Evolutionary conservation across 1,139 yeast species (phyloP), one percentile per base, ranked within the genome.

Genomic region (Arxiozyma telluris): DNA sequence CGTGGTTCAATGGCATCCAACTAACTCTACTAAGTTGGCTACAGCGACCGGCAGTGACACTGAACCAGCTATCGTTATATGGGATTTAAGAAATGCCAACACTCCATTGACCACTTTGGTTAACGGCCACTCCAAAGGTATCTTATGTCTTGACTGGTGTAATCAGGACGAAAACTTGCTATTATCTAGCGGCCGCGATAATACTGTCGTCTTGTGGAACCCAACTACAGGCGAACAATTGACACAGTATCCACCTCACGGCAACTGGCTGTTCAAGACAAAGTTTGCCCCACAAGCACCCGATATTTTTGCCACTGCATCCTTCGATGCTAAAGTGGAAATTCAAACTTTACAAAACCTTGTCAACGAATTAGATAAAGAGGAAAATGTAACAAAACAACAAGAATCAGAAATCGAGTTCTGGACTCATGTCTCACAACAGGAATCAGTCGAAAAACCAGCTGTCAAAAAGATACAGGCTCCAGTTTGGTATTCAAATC

Each of bases 51-150:
- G 85, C 55, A 81, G 81, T 57, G 98, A 91, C 69, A 74, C 78
- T 20, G 83, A 84, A 58, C 96, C 98, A 12, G 78, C 87, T 44
- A 83, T 94, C 54, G 73, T 89, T 60, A 77, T 93, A 18, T 94
- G 98, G 98, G 98, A 93, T 73, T 78, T 94, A 66, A 82, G 97
- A 71, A 93, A 93, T 69, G 82, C 96, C 25, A 86, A 87, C 66
- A 91, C 87, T 23, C 98, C 99, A 8, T 91, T 88, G 67, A 73
- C 74, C 58, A 75, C 87, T 34, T 72, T 93, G 64, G 50, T 61
- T 8, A 56, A 63, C 30, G 97, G 97, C 53, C 98, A 93, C 69
- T 80, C 82, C 53, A 86, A 87, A 71, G 98, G 98, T 41, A 84
- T 93, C 18, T 72, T 93, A 55, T 87, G 96, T 3, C 73, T 93